Evolutionary conservation across 2,329 filamentous ascomycete genomes (phyloP).

Genomic region (Aureobasidium sp.): DNA sequence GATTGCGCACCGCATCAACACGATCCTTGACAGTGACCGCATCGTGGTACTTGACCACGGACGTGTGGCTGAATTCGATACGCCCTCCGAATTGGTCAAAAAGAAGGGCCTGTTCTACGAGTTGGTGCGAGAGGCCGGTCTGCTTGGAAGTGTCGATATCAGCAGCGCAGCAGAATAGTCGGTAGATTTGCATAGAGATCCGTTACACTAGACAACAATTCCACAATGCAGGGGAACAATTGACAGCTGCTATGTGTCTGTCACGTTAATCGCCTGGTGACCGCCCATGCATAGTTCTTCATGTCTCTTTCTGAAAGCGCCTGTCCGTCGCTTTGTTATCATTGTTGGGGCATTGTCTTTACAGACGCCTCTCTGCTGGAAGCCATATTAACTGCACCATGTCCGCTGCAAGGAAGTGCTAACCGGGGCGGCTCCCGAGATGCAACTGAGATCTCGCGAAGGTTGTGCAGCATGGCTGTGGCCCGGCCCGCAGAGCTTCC

Average conservation of each 20-base stretch:
- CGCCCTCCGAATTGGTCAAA: slow-evolving; percentile 68
- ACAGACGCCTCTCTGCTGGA: background rate
- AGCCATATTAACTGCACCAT: background rate
- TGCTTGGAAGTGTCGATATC: slow-evolving; percentile 45
- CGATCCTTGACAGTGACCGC: slow-evolving; percentile 80
- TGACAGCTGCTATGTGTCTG: slow-evolving; percentile 12
- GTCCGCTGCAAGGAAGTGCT: background rate
- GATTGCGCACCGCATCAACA: slow-evolving; percentile 96
- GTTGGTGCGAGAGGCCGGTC: slow-evolving; percentile 82
- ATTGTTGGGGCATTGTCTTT: slow-evolving; percentile 1
- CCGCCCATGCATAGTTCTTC: background rate
- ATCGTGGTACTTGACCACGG: slow-evolving; percentile 92
- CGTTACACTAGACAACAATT: background rate
- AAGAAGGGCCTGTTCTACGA: slow-evolving; percentile 77
- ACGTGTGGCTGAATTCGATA: slow-evolving; percentile 86
- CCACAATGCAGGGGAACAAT: background rate
- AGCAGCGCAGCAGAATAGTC: slow-evolving; percentile 4
- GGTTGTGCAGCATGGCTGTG: background rate
- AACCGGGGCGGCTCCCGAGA: background rate
- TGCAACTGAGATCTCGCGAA: background rate
- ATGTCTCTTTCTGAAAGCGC: background rate
- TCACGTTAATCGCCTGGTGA: background rate
- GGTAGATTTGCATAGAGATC: background rate
- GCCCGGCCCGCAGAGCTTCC: slow-evolving; percentile 6
- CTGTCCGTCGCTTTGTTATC: background rate